Evolutionary conservation across 495 filamentous ascomycete genomes (phyloP).

Genomic region (Penicillium angulare): DNA sequence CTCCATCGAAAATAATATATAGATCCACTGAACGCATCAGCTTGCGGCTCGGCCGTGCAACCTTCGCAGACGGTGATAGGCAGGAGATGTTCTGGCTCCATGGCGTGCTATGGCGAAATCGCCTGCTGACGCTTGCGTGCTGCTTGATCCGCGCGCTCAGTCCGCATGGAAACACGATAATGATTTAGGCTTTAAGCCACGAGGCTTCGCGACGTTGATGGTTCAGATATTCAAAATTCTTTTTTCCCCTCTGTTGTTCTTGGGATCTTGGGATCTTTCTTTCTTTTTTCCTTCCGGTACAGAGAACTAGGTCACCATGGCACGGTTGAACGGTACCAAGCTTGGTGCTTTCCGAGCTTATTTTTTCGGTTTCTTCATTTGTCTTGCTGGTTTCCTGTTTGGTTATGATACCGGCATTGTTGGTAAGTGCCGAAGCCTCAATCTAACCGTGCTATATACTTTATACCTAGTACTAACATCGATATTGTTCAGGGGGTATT

Average conservation of each 20-base stretch:
- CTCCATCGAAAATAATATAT: no score
- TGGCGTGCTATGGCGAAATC: conserved; percentile 33
- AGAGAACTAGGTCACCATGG: conserved; percentile 11
- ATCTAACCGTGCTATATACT: neutral
- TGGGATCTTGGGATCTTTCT: neutral
- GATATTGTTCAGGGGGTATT: conserved; percentile 18
- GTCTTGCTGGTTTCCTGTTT: conserved; percentile 27
- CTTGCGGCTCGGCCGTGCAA: no score
- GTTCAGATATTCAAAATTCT: neutral
- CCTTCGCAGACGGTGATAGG: neutral
- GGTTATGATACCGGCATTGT: conserved; percentile 32
- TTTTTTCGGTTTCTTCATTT: conserved; percentile 29
- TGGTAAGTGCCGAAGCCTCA: conserved; percentile 10
- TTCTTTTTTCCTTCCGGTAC: neutral
- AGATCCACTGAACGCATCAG: no score
- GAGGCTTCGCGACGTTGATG: no score
- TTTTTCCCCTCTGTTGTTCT: neutral
- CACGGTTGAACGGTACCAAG: conserved; percentile 17
- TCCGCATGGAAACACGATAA: neutral
- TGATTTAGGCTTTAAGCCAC: conserved; percentile 1
- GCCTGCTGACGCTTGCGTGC: conserved; percentile 22
- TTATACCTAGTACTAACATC: neutral
- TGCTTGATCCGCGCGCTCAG: conserved; percentile 2
- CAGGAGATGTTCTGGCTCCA: conserved; percentile 1
- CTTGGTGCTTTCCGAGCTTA: conserved; percentile 28